Evolutionary conservation across 306 rosid species (phyloP).

Genomic region (Vigna angularis): DNA sequence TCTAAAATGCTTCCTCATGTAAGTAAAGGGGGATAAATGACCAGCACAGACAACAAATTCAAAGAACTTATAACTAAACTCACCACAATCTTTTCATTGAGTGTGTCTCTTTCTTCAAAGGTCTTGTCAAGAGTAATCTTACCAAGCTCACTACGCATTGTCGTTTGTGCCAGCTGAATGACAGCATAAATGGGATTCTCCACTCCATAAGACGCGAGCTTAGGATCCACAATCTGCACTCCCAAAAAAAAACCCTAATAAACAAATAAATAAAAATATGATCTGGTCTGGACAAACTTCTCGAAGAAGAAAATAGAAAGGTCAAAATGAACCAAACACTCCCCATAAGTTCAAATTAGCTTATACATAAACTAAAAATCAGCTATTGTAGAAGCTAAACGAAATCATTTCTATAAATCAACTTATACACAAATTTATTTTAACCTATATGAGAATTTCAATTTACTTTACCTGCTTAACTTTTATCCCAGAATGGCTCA

Average conservation of each 20-base stretch:
- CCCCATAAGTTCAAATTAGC: neutral
- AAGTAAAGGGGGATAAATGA: neutral
- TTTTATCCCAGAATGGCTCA: neutral
- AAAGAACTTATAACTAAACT: slow-evolving; percentile 40
- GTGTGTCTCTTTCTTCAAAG: slow-evolving; percentile 89
- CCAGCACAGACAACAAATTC: slow-evolving; percentile 15
- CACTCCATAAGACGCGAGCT: slow-evolving; percentile 89
- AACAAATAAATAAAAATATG: neutral
- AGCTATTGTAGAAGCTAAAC: neutral
- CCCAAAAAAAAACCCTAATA: neutral
- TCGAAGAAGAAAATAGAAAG: neutral
- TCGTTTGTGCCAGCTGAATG: slow-evolving; percentile 96
- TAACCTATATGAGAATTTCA: neutral
- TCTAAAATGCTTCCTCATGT: slow-evolving; percentile 16
- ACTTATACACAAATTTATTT: neutral
- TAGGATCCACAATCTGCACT: slow-evolving; percentile 90
- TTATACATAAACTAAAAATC: neutral
- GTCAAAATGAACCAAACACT: neutral
- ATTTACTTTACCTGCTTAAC: neutral
- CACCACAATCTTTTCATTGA: slow-evolving; percentile 93
- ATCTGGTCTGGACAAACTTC: neutral
- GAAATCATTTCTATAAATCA: neutral
- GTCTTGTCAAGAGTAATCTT: slow-evolving; percentile 98
- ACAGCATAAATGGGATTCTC: slow-evolving; percentile 88
- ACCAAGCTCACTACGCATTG: slow-evolving; percentile 97